These are phyloP conservation scores for Starmerella scarabaei DNA, from an alignment of 805 yeast species.

Conservation along the genomic window DNA sequence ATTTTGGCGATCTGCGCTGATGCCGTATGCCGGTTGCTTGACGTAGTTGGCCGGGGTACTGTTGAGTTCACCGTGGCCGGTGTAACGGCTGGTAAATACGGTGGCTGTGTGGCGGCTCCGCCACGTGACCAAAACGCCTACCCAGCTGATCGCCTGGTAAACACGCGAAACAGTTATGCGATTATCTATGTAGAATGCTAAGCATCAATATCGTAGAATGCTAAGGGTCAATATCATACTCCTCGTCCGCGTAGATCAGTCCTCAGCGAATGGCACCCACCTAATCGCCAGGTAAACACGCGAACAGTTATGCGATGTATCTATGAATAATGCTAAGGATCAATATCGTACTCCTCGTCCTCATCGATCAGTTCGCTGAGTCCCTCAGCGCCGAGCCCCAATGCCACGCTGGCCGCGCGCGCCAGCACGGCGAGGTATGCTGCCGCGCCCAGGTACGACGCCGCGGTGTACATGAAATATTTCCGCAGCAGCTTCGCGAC, in stretches of 20 bases:
- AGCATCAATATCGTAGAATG: too few relatives aligned
- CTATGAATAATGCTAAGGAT: too few relatives aligned
- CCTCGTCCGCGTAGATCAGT: slow-evolving; percentile 21
- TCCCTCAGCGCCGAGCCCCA: slow-evolving; percentile 21
- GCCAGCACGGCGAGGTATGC: slow-evolving; percentile 21
- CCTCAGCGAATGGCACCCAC: too few relatives aligned
- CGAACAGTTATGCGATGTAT: too few relatives aligned
- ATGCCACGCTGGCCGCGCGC: slow-evolving; percentile 18
- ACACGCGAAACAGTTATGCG: too few relatives aligned
- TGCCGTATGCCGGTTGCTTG: not conserved
- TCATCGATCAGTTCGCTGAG: slow-evolving; percentile 23
- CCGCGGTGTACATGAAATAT: slow-evolving; percentile 15
- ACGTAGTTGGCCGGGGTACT: not conserved
- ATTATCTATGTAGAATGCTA: too few relatives aligned
- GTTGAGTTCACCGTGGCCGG: not conserved
- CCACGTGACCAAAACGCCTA: too few relatives aligned
- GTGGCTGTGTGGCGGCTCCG: too few relatives aligned
- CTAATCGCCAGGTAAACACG: too few relatives aligned
- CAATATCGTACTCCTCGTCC: slow-evolving; percentile 15
- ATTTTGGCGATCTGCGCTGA: not conserved
- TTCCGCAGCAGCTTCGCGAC: not conserved
- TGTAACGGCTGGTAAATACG: too few relatives aligned
- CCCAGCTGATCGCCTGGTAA: too few relatives aligned
- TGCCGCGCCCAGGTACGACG: slow-evolving; percentile 19
- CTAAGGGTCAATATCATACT: slow-evolving; percentile 10